These are phyloP conservation scores for Stephanodiscus minutulus DNA, from an alignment of 108 stramenopile species.

Conservation along the genomic window DNA sequence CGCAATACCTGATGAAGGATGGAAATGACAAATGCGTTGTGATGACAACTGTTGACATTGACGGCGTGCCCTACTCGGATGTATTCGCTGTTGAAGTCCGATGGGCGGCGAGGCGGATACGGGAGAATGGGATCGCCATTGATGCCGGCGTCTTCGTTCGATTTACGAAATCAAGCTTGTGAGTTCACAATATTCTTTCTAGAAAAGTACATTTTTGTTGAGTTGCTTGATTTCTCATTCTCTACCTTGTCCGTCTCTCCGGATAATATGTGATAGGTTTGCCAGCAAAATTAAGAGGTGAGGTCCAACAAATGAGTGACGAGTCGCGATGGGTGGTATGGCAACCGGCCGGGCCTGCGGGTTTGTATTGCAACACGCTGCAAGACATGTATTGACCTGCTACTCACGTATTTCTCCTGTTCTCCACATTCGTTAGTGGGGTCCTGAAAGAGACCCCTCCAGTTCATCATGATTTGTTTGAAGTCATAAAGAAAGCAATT, in stretches of 20 bases:
- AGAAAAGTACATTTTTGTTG: not conserved
- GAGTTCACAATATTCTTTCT: slow-evolving; percentile 13
- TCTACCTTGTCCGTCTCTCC: not conserved
- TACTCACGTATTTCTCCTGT: not conserved
- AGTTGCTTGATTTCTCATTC: not conserved
- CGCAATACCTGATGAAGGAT: slow-evolving; percentile 69
- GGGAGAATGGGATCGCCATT: slow-evolving; percentile 56
- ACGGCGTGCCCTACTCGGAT: slow-evolving; percentile 86
- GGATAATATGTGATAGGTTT: slow-evolving; percentile 39
- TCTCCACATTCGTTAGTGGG: slow-evolving; percentile 28
- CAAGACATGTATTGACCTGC: not conserved
- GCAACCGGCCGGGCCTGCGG: not conserved
- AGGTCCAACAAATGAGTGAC: not conserved
- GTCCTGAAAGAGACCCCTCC: slow-evolving; percentile 68
- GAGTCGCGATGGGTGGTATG: too few relatives aligned
- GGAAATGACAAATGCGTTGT: slow-evolving; percentile 68
- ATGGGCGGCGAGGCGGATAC: slow-evolving; percentile 73
- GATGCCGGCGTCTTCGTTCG: slow-evolving; percentile 79
- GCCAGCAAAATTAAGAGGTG: slow-evolving; percentile 66
- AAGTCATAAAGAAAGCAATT: slow-evolving; percentile 51
- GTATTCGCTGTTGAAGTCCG: slow-evolving; percentile 78
- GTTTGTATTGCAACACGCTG: not conserved
- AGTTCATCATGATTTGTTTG: slow-evolving; percentile 71
- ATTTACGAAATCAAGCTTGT: slow-evolving; percentile 73
- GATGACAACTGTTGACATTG: slow-evolving; percentile 73